These are phyloP conservation scores for Candida ulmi DNA, from an alignment of 805 yeast genomes.

Conservation along the genomic window DNA sequence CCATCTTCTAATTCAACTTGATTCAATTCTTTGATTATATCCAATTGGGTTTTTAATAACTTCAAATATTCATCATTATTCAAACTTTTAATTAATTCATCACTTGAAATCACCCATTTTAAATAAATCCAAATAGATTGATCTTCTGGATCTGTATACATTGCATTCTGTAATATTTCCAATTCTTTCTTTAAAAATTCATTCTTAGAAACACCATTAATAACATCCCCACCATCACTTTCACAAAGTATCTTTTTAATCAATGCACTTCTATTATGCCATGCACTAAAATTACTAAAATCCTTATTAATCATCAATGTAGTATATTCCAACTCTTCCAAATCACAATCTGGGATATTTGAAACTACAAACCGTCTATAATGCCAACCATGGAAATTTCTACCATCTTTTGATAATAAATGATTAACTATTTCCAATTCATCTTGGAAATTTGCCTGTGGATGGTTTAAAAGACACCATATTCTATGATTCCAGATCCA, in stretches of 20 bases:
- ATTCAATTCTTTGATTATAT: constrained; percentile 54
- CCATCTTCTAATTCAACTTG: constrained; percentile 70
- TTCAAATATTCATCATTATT: constrained; percentile 26
- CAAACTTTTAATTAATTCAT: constrained; percentile 22
- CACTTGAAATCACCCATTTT: constrained; percentile 60
- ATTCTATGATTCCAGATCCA: constrained; percentile 95
- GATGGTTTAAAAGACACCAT: constrained; percentile 65
- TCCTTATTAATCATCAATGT: constrained; percentile 72
- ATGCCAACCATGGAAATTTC: constrained; percentile 96
- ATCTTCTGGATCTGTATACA: constrained; percentile 90
- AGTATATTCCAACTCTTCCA: constrained; percentile 68
- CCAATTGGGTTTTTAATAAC: constrained; percentile 41
- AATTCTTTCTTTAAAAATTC: constrained; percentile 52
- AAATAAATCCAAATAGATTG: constrained; percentile 90
- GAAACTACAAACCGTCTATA: constrained; percentile 71
- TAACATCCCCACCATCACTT: constrained; percentile 14
- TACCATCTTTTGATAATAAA: constrained; percentile 62
- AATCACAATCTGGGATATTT: constrained; percentile 24
- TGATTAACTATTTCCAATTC: constrained; percentile 70
- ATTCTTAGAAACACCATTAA: constrained; percentile 20
- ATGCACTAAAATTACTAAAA: constrained; percentile 91
- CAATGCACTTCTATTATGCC: constrained; percentile 82
- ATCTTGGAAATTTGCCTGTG: constrained; percentile 53
- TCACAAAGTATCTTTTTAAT: constrained; percentile 49
- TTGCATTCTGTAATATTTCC: constrained; percentile 69